Percentiles rank a stretch among this genome's conserved stretches.
Evolutionary conservation across 768 basidiomycete species (phyloP).

Genomic region (Polyporus arcularius): DNA sequence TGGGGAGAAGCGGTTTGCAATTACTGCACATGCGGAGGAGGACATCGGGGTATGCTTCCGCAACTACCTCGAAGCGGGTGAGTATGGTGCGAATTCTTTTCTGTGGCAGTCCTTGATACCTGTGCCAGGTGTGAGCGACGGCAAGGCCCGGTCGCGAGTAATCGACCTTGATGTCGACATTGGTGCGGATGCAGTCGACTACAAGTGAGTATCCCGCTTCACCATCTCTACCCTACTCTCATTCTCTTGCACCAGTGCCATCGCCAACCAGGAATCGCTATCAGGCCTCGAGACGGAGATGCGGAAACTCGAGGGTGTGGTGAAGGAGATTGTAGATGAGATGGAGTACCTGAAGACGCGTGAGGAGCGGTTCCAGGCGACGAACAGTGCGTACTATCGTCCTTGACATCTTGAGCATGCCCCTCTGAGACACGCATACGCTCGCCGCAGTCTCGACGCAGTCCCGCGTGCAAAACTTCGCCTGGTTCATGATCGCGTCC

Average conservation of each 20-base stretch:
- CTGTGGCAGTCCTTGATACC: not conserved
- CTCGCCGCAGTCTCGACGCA: constrained; percentile 80
- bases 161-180: constrained; percentile 97
- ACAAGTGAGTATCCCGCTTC: constrained; percentile 56
- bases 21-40: constrained; percentile 91
- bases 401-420: not conserved
- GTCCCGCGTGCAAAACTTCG: constrained; percentile 87
- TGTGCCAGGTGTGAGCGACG: constrained; percentile 50
- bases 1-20: constrained; percentile 88
- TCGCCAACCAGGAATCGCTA: constrained; percentile 96
- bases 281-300: constrained; percentile 97
- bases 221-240: not conserved
- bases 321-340: constrained; percentile 94
- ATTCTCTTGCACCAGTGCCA: constrained; percentile 62
- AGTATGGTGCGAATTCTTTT: constrained; percentile 30
- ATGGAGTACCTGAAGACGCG: constrained; percentile 86
- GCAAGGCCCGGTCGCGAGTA: constrained; percentile 56
- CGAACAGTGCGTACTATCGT: constrained; percentile 70
- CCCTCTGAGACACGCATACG: not conserved
- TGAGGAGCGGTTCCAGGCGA: constrained; percentile 85
- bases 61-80: constrained; percentile 77
- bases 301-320: constrained; percentile 94
- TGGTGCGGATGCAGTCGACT: constrained; percentile 97
- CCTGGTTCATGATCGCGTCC: constrained; percentile 81
- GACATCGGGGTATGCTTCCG: constrained; percentile 96